Evolutionary conservation across 2,329 filamentous ascomycete species (phyloP).

Genomic region (Fusarium sp.): DNA sequence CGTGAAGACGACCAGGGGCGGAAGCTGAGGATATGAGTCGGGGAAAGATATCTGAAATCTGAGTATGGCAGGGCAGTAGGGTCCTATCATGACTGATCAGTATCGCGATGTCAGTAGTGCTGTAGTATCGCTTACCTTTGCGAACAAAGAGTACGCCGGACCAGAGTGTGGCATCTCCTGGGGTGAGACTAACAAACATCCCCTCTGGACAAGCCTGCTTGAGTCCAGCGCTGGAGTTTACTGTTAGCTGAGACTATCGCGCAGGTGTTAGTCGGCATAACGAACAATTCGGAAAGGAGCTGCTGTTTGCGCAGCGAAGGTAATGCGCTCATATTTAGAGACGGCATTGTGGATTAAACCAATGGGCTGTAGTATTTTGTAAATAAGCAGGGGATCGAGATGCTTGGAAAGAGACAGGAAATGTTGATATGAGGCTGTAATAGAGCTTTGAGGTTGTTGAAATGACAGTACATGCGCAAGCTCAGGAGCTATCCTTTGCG

Average conservation of each 20-base stretch:
- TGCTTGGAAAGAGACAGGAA: background rate
- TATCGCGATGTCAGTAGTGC: background rate
- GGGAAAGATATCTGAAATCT: conserved; percentile 93
- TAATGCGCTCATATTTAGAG: conserved; percentile 59
- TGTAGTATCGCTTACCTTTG: conserved; percentile 71
- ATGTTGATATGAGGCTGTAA: background rate
- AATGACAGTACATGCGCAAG: background rate
- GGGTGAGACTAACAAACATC: conserved; percentile 86
- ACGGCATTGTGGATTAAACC: conserved; percentile 54
- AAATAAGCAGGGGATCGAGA: no score
- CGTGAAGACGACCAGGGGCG: conserved; percentile 87
- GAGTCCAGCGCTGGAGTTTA: conserved; percentile 73
- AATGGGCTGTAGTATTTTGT: background rate
- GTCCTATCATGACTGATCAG: conserved; percentile 66
- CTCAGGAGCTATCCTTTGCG: background rate
- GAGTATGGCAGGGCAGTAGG: conserved; percentile 87
- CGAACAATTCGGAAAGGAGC: conserved; percentile 85
- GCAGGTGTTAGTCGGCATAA: conserved; percentile 26
- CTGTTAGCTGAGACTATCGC: conserved; percentile 42
- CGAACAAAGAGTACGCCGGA: conserved; percentile 92
- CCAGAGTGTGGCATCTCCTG: conserved; percentile 85
- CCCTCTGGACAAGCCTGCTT: conserved; percentile 87
- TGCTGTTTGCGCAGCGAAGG: conserved; percentile 77
- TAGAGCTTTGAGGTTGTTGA: background rate
- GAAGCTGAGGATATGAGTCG: conserved; percentile 78